phyloP scores from a whole-genome alignment of 352 stramenopile species.

The Phytophthora fragariae region DNA sequence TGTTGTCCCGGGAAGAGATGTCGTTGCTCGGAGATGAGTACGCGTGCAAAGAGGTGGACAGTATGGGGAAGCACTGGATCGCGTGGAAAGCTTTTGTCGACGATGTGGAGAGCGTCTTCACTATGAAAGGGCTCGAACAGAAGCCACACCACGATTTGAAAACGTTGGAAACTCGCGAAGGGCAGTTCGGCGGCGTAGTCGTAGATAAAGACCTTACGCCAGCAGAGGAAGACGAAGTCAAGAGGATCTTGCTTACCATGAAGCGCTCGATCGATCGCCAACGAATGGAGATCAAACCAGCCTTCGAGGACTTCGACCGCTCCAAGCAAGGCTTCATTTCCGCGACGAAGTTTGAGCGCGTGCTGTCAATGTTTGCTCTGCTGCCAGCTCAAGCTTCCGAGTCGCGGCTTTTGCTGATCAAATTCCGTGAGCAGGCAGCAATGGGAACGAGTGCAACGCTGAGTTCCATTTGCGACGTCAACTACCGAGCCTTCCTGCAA shows the following conservation, averaged over 20 bases:
- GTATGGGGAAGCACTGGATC: constrained; percentile 62
- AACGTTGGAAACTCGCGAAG: constrained; percentile 51
- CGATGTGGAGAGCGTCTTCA: constrained; percentile 86
- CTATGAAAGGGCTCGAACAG: constrained; percentile 74
- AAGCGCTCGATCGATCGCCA: constrained; percentile 69
- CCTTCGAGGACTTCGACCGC: constrained; percentile 87
- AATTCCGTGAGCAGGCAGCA: constrained; percentile 74
- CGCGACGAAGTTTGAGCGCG: constrained; percentile 80
- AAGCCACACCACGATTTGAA: constrained; percentile 65
- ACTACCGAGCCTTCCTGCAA: constrained; percentile 84
- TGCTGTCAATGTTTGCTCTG: constrained; percentile 79
- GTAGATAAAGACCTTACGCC: constrained; percentile 57
- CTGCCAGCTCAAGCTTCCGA: constrained; percentile 58
- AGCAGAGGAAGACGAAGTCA: constrained; percentile 63
- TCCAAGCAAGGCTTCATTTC: constrained; percentile 84
- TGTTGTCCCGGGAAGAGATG: constrained; percentile 70
- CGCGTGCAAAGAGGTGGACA: constrained; percentile 65
- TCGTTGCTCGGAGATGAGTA: constrained; percentile 64
- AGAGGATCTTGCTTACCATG: constrained; percentile 54
- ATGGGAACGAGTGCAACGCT: constrained; percentile 53
- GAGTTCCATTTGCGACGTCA: constrained; percentile 83
- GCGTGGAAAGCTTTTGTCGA: constrained; percentile 84
- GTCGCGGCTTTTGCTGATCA: constrained; percentile 67
- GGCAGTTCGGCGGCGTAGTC: constrained; percentile 68
- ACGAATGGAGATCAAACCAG: constrained; percentile 79